phyloP scores from a whole-genome alignment of 805 yeast genomes.

The Candida pseudofarinosa region DNA sequence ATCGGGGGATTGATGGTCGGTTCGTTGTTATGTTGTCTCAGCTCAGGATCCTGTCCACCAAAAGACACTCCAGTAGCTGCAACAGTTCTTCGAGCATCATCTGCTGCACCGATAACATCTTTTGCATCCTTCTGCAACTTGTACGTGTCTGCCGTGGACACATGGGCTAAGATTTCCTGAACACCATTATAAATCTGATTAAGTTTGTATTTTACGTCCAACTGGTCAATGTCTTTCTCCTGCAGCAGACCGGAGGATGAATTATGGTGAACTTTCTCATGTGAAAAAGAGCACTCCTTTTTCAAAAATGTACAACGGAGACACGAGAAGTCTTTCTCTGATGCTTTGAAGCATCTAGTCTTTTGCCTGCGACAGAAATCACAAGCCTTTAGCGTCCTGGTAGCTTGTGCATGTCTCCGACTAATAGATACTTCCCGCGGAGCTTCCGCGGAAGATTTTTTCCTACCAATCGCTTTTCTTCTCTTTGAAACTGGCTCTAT shows the following conservation, averaged over 20 bases:
- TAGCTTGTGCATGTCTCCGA: slow-evolving; percentile 2
- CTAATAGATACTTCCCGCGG: not conserved
- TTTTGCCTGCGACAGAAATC: slow-evolving; percentile 52
- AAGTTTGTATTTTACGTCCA: slow-evolving; percentile 16
- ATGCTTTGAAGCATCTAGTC: slow-evolving; percentile 58
- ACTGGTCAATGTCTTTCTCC: not conserved
- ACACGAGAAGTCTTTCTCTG: slow-evolving; percentile 45
- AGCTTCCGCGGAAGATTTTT: not conserved
- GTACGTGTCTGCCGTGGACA: slow-evolving; percentile 13
- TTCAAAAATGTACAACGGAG: slow-evolving; percentile 55
- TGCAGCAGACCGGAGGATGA: not conserved
- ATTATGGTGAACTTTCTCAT: not conserved
- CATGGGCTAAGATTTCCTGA: slow-evolving; percentile 25
- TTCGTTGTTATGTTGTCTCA: not conserved
- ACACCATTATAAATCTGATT: slow-evolving; percentile 33
- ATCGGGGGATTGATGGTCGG: not conserved
- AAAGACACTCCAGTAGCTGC: slow-evolving; percentile 4
- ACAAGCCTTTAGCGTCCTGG: slow-evolving; percentile 51
- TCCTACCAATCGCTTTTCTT: not conserved
- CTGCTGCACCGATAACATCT: slow-evolving; percentile 23
- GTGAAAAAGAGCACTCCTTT: slow-evolving; percentile 49
- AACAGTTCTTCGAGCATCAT: slow-evolving; percentile 3
- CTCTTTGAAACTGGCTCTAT: not conserved
- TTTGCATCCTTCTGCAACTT: slow-evolving; percentile 17
- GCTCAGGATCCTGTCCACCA: not conserved